A percentile compares a stretch with the other conserved stretches of the same genome.
Conservation (phyloP, 2,329 filamentous ascomycete species). For the Plenodomus lindquistii region DNA sequence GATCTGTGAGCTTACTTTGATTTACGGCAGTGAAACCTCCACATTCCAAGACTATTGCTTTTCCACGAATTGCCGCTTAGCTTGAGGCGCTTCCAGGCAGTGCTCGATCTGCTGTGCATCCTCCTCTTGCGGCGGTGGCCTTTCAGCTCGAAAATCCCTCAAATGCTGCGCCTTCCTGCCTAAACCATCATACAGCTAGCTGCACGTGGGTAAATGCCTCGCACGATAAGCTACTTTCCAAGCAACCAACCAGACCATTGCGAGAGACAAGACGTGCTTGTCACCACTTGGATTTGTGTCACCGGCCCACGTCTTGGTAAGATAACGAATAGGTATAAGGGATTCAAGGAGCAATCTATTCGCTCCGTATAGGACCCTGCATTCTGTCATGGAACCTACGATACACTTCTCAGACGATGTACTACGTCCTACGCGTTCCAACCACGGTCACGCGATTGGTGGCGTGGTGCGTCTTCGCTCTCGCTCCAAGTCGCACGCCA, state of each 20-base stretch:
- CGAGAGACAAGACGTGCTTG: slow-evolving; percentile 9
- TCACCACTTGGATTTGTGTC: slow-evolving; percentile 28
- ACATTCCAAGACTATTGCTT: background rate
- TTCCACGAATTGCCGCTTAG: background rate
- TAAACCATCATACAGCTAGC: slow-evolving; percentile 17
- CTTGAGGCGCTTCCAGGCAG: background rate
- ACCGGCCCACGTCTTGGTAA: slow-evolving; percentile 5
- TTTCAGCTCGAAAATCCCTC: slow-evolving; percentile 7
- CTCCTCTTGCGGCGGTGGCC: background rate
- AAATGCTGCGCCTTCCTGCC: slow-evolving; percentile 10
- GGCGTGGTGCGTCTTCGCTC: slow-evolving; percentile 30
- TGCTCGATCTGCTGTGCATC: background rate
- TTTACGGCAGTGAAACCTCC: background rate
- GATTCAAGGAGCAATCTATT: slow-evolving; percentile 3
- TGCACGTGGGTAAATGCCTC: slow-evolving; percentile 13
- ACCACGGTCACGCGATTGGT: slow-evolving; percentile 14
- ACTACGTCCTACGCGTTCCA: slow-evolving; percentile 9
- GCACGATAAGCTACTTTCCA: slow-evolving; percentile 21
- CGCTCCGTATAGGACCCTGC: slow-evolving; percentile 1
- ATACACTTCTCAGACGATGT: slow-evolving; percentile 26
- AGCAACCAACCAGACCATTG: slow-evolving; percentile 23
- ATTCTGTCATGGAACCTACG: slow-evolving; percentile 24
- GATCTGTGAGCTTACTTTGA: background rate
- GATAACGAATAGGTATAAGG: slow-evolving; percentile 19
- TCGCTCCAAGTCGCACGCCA: slow-evolving; percentile 20